Conservation (phyloP, 805 yeast genomes). For the Barnettozyma salicaria region DNA sequence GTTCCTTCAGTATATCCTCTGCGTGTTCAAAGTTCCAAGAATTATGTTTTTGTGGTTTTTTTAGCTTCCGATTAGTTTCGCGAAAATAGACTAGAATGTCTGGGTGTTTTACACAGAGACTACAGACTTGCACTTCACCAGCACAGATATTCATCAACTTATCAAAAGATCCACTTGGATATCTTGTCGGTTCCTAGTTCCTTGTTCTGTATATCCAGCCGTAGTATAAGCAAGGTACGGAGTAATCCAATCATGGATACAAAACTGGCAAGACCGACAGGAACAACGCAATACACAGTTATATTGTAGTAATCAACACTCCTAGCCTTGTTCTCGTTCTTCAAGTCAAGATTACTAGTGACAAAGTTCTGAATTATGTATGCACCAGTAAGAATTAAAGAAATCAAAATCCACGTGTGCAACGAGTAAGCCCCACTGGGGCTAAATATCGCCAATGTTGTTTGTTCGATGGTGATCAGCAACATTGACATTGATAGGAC, state of each 20-base stretch:
- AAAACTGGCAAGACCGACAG: constrained; percentile 92
- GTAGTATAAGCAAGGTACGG: constrained; percentile 65
- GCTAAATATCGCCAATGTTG: constrained; percentile 60
- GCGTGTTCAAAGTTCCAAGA: too few species aligned
- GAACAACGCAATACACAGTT: constrained; percentile 96
- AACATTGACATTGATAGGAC: constrained; percentile 78
- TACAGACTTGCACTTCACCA: neutral
- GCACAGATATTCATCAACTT: neutral
- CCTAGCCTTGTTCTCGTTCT: constrained; percentile 35
- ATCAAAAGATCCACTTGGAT: constrained; percentile 5
- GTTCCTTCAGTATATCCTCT: too few species aligned
- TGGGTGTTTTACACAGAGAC: constrained; percentile 11
- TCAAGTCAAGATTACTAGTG: constrained; percentile 61
- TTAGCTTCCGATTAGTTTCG: neutral
- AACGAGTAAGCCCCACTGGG: constrained; percentile 67
- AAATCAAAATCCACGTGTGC: constrained; percentile 89
- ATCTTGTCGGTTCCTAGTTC: constrained; percentile 11
- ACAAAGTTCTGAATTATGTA: constrained; percentile 85
- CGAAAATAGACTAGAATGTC: constrained; percentile 1
- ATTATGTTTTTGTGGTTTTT: neutral
- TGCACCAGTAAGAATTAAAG: constrained; percentile 73
- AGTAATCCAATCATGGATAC: constrained; percentile 83
- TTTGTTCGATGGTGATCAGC: constrained; percentile 62
- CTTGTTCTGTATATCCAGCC: constrained; percentile 47
- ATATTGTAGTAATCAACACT: constrained; percentile 84